A percentile compares a stretch with the other conserved stretches of the same genome.
Evolutionary conservation across 108 stramenopile species (phyloP).

Genomic region (Nannochloropsis oceanica): DNA sequence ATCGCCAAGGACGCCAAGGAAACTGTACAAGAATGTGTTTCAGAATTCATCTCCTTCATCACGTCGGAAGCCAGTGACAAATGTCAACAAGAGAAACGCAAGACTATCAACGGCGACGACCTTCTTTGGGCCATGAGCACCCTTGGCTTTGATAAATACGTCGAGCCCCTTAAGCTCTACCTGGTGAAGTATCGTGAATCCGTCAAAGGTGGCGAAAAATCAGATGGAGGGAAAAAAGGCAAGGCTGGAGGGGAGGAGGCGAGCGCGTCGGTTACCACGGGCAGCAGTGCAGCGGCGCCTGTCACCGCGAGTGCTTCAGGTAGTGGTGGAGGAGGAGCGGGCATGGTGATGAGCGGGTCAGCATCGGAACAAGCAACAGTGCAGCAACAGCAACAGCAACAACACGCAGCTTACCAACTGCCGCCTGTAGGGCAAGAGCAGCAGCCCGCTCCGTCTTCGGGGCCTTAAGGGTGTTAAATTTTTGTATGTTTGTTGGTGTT

Average conservation of each 20-base stretch:
- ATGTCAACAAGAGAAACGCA: constrained; percentile 94
- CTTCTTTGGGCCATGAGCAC: constrained; percentile 97
- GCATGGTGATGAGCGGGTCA: not conserved
- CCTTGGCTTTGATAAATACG: constrained; percentile 96
- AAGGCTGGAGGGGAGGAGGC: not conserved
- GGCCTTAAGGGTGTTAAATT: no score
- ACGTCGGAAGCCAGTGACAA: constrained; percentile 95
- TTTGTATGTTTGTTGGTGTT: no score
- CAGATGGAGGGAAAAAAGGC: not conserved
- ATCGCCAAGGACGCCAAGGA: constrained; percentile 99
- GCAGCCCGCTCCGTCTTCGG: no score
- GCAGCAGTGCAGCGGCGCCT: not conserved
- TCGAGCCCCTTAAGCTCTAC: constrained; percentile 93
- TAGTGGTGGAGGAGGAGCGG: not conserved
- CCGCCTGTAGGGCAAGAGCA: no score
- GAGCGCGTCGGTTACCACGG: not conserved
- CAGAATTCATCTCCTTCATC: constrained; percentile 99
- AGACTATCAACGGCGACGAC: constrained; percentile 99
- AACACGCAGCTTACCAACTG: no score
- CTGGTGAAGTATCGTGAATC: constrained; percentile 80
- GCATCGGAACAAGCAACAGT: no score
- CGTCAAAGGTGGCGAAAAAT: not conserved
- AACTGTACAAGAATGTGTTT: constrained; percentile 95
- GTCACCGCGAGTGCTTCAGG: not conserved
- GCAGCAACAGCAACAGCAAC: no score